Base-by-base conservation (phyloP, 2,329 filamentous ascomycete genomes). In the Ophiostoma montium region DNA sequence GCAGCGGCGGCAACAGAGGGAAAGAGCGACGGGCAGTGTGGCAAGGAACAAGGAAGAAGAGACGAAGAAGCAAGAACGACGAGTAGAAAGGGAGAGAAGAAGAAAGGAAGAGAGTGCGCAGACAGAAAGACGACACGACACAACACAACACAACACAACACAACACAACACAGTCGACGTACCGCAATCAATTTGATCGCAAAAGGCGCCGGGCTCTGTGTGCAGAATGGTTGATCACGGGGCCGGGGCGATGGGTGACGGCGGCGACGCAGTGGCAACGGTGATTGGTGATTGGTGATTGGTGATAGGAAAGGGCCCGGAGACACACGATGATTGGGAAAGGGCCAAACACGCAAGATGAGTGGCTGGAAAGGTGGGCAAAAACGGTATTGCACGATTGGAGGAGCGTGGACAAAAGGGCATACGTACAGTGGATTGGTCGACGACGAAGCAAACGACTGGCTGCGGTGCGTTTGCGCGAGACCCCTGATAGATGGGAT, bases 171-270 rank as follows among this genome's bases (percentile, higher is more conserved):
- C 30, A n/a, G n/a, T n/a, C n/a, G 23, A 27, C 23, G 39, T 30
- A 42, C 30, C 39, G 30, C 23, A 8, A 27, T 27, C 23, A 19
- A 31, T 42, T 46, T 35, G 59, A 58, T 55, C 57, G 7, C 36
- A 31, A 27, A 8, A 27, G 5, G 4, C 23, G 23, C 23, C 4
- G 8, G 8, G 15, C 27, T n/a, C 33, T n/a, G 48, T 69, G 67
- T 67, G 68, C 68, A 70, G 68, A 56, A 52, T 54, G 51, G 52
- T 57, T 53, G 63, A 73, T 76, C 74, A 76, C 71, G 71, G 75
- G 74, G 75, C n/a, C n/a, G n/a, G n/a, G 65, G 53, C 56, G 19
- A 21, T 19, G 21, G 19, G 27, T 3, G 23, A 3, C 13, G n/a
- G 27, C 7, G 5, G 18, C 10, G n/a, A 27, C 13, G 38, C 23